Evolutionary conservation across 495 filamentous ascomycete species (phyloP).

Genomic region (Darksidea phi): DNA sequence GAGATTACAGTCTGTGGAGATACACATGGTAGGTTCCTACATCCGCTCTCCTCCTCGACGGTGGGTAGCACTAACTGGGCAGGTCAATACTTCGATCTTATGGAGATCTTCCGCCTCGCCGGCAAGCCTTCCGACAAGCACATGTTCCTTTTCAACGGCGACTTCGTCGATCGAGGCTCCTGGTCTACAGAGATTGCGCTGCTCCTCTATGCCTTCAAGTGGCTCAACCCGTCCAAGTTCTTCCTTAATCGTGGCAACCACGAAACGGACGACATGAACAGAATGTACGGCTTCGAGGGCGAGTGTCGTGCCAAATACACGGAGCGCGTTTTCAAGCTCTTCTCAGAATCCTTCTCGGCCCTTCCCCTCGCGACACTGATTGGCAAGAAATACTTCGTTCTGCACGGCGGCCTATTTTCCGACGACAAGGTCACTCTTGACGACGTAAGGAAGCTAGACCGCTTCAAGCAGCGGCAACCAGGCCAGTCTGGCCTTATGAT

Average conservation of each 20-base stretch:
- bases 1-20: constrained; percentile 94
- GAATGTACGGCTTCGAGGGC: constrained; percentile 96
- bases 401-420: constrained; percentile 96
- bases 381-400: constrained; percentile 84
- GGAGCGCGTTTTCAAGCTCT: constrained; percentile 92
- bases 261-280: constrained; percentile 99
- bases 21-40: constrained; percentile 71
- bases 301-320: constrained; percentile 98
- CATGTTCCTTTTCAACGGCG: constrained; percentile 96
- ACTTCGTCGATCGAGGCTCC: constrained; percentile 95
- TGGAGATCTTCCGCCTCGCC: constrained; percentile 93
- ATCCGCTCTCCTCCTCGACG: not conserved
- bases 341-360: constrained; percentile 97
- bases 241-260: constrained; percentile 99
- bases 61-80: constrained; percentile 17
- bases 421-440: constrained; percentile 91
- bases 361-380: constrained; percentile 90
- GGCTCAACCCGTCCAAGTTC: constrained; percentile 80
- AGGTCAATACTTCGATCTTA: constrained; percentile 97
- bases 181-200: constrained; percentile 97
- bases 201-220: constrained; percentile 94
- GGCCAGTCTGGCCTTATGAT: constrained; percentile 97
- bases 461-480: constrained; percentile 92
- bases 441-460: constrained; percentile 87
- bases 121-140: constrained; percentile 81